Evolutionary conservation across 2,329 filamentous ascomycete genomes (phyloP).

Genomic region (Cercospora berteroae): DNA sequence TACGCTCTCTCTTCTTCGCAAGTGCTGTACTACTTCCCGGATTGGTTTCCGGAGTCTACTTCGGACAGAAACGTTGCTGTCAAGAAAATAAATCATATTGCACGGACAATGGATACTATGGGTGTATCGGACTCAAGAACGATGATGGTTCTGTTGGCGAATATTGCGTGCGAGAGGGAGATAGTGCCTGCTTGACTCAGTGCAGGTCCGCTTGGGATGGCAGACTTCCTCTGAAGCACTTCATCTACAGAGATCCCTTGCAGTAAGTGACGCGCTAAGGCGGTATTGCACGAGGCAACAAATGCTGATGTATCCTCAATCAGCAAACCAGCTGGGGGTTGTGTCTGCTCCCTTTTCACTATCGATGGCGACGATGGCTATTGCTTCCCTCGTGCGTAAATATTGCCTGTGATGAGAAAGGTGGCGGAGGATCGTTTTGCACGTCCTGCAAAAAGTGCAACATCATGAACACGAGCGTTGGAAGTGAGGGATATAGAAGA

Average conservation of each 20-base stretch:
- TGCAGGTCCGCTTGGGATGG: background rate
- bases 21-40: background rate
- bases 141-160: background rate
- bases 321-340: background rate
- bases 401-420: background rate
- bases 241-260: background rate
- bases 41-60: background rate
- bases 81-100: background rate
- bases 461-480: too few species aligned
- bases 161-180: background rate
- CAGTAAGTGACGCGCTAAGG: background rate
- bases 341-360: background rate
- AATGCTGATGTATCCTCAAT: background rate
- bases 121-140: background rate
- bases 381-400: background rate
- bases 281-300: background rate
- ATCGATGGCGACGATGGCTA: background rate
- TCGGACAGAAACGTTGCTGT: background rate
- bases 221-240: background rate
- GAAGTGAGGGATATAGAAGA: too few species aligned
- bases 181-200: background rate
- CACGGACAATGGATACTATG: background rate
- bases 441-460: too few species aligned
- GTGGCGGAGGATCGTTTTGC: too few species aligned
- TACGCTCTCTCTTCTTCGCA: background rate